A percentile compares a stretch with the other conserved stretches of the same genome.
Conservation (phyloP, 305 asterid genomes). For the Rubia balearica region DNA sequence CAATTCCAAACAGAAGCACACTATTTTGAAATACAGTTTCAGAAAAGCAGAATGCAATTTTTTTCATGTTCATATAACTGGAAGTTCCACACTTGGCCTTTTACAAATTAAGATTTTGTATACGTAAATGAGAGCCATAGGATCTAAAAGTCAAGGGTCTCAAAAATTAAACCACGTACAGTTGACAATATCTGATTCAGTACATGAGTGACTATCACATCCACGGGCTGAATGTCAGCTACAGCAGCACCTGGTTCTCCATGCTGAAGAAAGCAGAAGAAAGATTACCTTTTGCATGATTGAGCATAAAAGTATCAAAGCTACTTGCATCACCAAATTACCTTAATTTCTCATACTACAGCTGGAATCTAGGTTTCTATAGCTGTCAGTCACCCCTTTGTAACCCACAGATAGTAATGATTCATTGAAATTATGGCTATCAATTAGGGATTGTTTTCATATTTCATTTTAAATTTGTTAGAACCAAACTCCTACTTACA, state of each 20-base stretch:
- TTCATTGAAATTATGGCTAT: not conserved
- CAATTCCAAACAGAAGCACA: not conserved
- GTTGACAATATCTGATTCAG: slow-evolving; percentile 68
- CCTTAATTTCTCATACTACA: not conserved
- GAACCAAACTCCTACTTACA: not conserved
- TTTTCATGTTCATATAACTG: not conserved
- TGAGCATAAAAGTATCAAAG: not conserved
- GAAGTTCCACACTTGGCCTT: not conserved
- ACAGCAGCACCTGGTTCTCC: slow-evolving; percentile 99
- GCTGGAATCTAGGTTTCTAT: not conserved
- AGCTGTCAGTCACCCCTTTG: not conserved
- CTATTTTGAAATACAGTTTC: not conserved
- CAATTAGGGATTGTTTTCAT: not conserved
- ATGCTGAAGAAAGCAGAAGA: slow-evolving; percentile 52
- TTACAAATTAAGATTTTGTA: not conserved
- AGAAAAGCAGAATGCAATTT: not conserved
- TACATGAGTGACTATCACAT: slow-evolving; percentile 87
- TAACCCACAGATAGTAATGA: not conserved
- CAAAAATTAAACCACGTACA: slow-evolving; percentile 37
- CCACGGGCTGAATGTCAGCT: slow-evolving; percentile 86
- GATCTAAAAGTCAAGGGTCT: slow-evolving; percentile 2
- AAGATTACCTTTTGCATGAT: not conserved
- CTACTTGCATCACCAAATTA: not conserved
- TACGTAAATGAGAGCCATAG: not conserved
- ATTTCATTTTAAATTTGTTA: not conserved